phyloP scores from a whole-genome alignment of 345 rosid genomes.

The Rhodomyrtus tomentosa region DNA sequence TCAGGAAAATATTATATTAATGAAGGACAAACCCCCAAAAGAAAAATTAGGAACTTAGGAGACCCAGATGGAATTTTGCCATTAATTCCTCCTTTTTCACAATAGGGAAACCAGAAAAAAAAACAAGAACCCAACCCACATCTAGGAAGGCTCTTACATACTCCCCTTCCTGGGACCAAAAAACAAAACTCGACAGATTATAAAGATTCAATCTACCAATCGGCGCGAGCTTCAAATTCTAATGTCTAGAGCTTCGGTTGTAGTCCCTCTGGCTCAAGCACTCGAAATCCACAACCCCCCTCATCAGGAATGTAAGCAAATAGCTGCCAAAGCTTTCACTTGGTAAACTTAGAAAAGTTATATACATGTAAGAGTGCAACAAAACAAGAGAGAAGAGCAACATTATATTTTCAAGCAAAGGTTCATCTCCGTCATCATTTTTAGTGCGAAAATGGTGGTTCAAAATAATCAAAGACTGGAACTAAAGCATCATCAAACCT shows the following conservation, averaged over 20 bases:
- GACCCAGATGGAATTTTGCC: background rate
- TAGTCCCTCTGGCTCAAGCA: too few species aligned
- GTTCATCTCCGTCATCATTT: background rate
- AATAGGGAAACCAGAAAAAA: background rate
- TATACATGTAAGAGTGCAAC: too few species aligned
- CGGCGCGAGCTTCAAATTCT: slow-evolving; percentile 22
- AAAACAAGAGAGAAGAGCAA: background rate
- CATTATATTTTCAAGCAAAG: background rate
- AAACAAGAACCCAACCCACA: background rate
- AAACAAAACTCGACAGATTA: background rate
- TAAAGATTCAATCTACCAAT: background rate
- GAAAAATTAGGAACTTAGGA: background rate
- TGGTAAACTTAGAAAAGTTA: too few species aligned
- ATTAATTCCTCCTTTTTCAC: background rate
- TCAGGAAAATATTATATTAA: background rate
- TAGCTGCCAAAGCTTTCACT: too few species aligned
- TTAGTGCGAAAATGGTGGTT: background rate
- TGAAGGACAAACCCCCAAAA: background rate
- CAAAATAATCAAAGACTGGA: background rate
- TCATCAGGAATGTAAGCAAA: too few species aligned
- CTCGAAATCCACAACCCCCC: too few species aligned
- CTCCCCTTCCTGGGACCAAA: background rate
- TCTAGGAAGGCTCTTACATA: background rate
- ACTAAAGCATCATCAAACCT: background rate
- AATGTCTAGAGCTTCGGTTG: slow-evolving; percentile 39